Base-by-base conservation (phyloP, 768 basidiomycete genomes). In the Mycena polygramma region DNA sequence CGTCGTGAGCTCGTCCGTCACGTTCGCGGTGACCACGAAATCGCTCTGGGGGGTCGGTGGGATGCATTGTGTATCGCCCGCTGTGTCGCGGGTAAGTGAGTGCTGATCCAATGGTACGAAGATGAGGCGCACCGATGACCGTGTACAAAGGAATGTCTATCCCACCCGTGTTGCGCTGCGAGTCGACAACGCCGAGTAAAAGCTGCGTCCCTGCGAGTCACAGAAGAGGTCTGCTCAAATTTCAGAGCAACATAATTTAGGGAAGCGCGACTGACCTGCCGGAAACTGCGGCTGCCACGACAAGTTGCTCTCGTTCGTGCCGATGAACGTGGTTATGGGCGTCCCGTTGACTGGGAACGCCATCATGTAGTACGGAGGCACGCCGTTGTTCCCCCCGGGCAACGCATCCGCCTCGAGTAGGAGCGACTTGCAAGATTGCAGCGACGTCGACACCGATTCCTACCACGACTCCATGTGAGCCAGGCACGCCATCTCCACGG, bases 161-260 rank as follows among this genome's bases (percentile, higher is more conserved):
- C 11, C 80, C 83, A 0, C 81, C 81, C 0, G 81, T 80, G 52
- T 77, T 82, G 6, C 84, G 83, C 19, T 78, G 76, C 10, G 86
- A 77, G 74, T 89, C 86, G 13, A 86, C 79, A 24, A 88, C 81
- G 24, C 77, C 81, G 20, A 89, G 74, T 39, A 87, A 63, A 15
- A 89, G 71, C 36, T 77, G 74, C 11, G 84, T 79, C n/a, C 82
- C 89, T 89, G 59, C 45, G 14, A 15, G 39, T 7, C 57, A 14
- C 10, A 10, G 15, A 11, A 41, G 2, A 10, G 15, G 10, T 41
- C 15, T 15, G 45, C 19, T 46, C 45, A 15, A 19, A 46, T 17
- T 17, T 46, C 19, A 17, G 45, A 7, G 19, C 14, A 8, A 61
- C 2, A 26, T 37, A 51, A 30, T 52, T 30, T 0, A 37, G 37